Evolutionary conservation across 2,329 filamentous ascomycete genomes (phyloP).

Genomic region (Fusarium clavum): DNA sequence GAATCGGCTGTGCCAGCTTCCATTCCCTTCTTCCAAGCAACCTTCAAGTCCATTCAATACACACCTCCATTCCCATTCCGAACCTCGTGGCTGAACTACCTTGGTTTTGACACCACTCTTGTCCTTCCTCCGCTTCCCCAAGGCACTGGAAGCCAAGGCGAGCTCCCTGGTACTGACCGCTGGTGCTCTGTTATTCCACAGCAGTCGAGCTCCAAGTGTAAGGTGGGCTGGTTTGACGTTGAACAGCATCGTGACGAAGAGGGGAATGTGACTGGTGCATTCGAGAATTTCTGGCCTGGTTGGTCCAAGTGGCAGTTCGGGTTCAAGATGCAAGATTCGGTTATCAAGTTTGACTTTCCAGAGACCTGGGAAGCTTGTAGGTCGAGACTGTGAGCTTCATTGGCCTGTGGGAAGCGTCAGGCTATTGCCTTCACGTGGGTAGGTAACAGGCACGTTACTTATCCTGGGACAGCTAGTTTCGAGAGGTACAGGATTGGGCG

Average conservation of each 20-base stretch:
- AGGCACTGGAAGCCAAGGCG: slow-evolving; percentile 53
- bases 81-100: slow-evolving; percentile 51
- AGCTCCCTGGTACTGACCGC: slow-evolving; percentile 59
- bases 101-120: slow-evolving; percentile 58
- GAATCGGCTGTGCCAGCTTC: slow-evolving; percentile 50
- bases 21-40: slow-evolving; percentile 60
- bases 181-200: slow-evolving; percentile 57
- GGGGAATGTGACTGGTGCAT: slow-evolving; percentile 31
- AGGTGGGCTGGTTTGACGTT: slow-evolving; percentile 62
- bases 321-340: slow-evolving; percentile 53
- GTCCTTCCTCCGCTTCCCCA: slow-evolving; percentile 63
- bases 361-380: slow-evolving; percentile 47
- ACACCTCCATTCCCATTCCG: slow-evolving; percentile 59
- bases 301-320: slow-evolving; percentile 59
- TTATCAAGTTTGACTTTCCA: slow-evolving; percentile 47
- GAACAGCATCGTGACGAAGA: slow-evolving; percentile 51
- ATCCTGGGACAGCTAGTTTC: slow-evolving; percentile 35
- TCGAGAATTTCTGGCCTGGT: slow-evolving; percentile 62
- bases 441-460: not conserved
- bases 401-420: not conserved
- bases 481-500: slow-evolving; percentile 2
- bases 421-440: not conserved
- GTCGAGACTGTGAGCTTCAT: slow-evolving; percentile 36
- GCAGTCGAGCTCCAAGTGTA: slow-evolving; percentile 48
- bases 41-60: slow-evolving; percentile 56